Percentiles rank a stretch among this genome's conserved stretches.
These are phyloP conservation scores for Dryas octopetala DNA, from an alignment of 306 rosid species.

Conservation along the genomic window DNA sequence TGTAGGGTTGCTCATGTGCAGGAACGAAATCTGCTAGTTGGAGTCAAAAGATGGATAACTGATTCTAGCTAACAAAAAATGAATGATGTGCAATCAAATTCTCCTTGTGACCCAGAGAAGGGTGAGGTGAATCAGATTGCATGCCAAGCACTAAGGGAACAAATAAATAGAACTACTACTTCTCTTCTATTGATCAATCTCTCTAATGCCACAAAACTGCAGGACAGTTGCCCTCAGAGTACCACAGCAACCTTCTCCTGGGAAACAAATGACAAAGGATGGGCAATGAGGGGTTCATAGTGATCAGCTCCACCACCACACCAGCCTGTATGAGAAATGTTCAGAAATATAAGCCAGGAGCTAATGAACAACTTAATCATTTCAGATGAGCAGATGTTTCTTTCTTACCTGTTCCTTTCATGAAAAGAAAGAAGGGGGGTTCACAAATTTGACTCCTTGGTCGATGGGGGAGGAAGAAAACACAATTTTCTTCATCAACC, in stretches of 20 bases:
- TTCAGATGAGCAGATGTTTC: not conserved
- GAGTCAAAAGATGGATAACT: constrained; percentile 42
- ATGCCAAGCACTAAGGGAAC: constrained; percentile 29
- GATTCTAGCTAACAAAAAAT: constrained; percentile 54
- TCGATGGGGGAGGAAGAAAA: constrained; percentile 96
- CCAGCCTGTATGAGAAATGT: constrained; percentile 65
- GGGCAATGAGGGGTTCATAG: constrained; percentile 92
- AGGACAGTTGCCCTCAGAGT: constrained; percentile 56
- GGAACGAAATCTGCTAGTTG: constrained; percentile 39
- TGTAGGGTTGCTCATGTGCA: constrained; percentile 50
- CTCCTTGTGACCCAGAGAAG: constrained; percentile 34
- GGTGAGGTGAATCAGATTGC: constrained; percentile 44
- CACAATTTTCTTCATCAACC: constrained; percentile 97
- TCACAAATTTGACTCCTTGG: constrained; percentile 79
- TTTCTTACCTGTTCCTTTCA: constrained; percentile 96
- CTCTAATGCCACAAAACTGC: constrained; percentile 77
- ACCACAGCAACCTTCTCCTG: constrained; percentile 92
- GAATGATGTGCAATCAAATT: constrained; percentile 43
- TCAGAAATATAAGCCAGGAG: constrained; percentile 14
- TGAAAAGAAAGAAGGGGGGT: constrained; percentile 89
- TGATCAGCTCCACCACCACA: constrained; percentile 99
- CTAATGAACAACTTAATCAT: not conserved
- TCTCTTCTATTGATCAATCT: constrained; percentile 36
- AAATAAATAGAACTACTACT: constrained; percentile 40
- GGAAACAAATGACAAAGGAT: constrained; percentile 59